Base-by-base conservation (phyloP, 2,329 filamentous ascomycete species). In the Byssothecium circinans region DNA sequence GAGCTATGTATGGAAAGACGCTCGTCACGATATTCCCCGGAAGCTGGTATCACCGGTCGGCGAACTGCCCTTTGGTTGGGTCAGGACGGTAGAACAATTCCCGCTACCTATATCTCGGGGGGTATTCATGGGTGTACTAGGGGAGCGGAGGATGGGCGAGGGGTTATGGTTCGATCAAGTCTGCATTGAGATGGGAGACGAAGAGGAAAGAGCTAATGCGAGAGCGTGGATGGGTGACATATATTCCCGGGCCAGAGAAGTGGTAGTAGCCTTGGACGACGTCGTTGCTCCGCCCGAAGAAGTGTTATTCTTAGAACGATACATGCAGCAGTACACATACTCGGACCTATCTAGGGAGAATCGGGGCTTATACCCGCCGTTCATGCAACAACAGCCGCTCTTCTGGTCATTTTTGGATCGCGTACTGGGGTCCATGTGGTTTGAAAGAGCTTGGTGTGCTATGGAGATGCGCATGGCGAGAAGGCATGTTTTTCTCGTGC, bases 131-230 rank as follows among this genome's bases (percentile, higher is more conserved):
- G 73, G 72, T 1, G 68, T 75, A 0, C 61, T 74, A 41, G 61
- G 66, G 40, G 72, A 76, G 53, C 64, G 69, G 17, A 46, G 51
- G 25, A 57, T 61, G 15, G 57, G 58, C 6, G 74, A 76, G 54
- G 74, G 74, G 6, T 47, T 76, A 4, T 76, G 73, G 73, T 72
- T 74, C 33, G 74, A 76, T 49, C 74, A 76, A 50, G 71, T 75
- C 7, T 75, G 72, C 54, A 73, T 75, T 46, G 65, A 74, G 37
- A 70, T 74, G 43, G 65, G 72, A 2, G 66, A 69, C 30, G 68
- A 74, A 34, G 49, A 48, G 1, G 74, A 76, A 50, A 73, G 65
- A 36, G 68, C 64, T 1, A 58, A 65, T n/a, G 64, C 69, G 1
- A 69, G 75, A 45, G 72, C 69, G 17, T 65, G 69, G 1, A 74